Base-by-base conservation (phyloP, 1,139 yeast species). In the Geotrichum phurueaensis region DNA sequence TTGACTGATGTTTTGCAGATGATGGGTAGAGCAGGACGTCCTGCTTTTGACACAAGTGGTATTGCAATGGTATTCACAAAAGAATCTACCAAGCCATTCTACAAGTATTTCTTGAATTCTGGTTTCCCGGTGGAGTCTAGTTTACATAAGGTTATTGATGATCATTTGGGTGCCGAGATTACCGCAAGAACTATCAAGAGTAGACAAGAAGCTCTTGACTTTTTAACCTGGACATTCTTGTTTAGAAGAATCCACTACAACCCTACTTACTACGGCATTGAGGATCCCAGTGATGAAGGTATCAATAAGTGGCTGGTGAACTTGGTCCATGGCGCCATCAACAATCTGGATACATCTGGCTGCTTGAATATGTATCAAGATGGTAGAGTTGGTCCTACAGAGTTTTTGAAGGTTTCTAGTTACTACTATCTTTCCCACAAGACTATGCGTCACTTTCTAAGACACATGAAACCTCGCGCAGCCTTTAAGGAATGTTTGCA, bases 61-160 rank as follows among this genome's bases (percentile, higher is more conserved):
- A 92, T 86, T 53, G 98, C 98, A 0, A 88, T 94, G 65, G 96
- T 95, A 1, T 92, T 86, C 72, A 94, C 99, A 2, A 90, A 89
- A 70, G 97, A 95, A 70, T 82, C 92, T 3, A 94, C 92, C 67
- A 94, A 94, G 75, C 83, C 86, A 71, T 95, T 92, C 70, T 94
- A 95, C 76, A 94, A 94, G 70, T 97, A 95, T 73, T 94, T 94
- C 73, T 75, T 94, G 68, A 95, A 94, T 71, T 85, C 90, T 64
- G 99, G 99, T 0, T 94, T 95, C 76, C 99, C 99, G 0, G 99
- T 95, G 15, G 99, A 94, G 72, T 90, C 97, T 0, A 89, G 97
- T 0, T 78, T 94, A 63, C 98, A 94, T 73, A 91, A 91, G 69
- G 96, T 89, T 2, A 76, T 95, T 68, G 97, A 90, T 73, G 88